Percentiles rank a stretch among this genome's conserved stretches.
Conservation (phyloP, 768 basidiomycete genomes). For the Leucosporidium creatinivorum region DNA sequence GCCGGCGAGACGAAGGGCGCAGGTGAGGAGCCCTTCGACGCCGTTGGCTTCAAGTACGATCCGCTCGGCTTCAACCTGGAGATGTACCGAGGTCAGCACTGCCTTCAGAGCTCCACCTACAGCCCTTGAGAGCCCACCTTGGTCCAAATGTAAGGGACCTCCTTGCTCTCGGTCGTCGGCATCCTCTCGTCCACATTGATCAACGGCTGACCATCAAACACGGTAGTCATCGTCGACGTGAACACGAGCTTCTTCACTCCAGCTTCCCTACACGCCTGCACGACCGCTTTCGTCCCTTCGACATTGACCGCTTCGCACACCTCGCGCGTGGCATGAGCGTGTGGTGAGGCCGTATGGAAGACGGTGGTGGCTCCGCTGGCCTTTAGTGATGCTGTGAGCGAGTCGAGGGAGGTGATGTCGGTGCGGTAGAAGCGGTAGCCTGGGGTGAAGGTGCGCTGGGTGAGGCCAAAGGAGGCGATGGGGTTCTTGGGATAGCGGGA, state of each 20-base stretch:
- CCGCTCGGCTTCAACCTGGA: slow-evolving; percentile 64
- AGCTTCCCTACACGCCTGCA: slow-evolving; percentile 64
- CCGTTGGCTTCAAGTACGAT: slow-evolving; percentile 80
- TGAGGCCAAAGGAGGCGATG: slow-evolving; percentile 83
- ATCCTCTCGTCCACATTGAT: slow-evolving; percentile 82
- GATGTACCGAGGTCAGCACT: background rate
- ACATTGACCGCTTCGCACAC: slow-evolving; percentile 90
- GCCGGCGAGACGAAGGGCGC: slow-evolving; percentile 80
- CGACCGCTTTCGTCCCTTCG: slow-evolving; percentile 74
- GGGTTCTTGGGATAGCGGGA: slow-evolving; percentile 57
- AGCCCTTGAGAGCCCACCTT: slow-evolving; percentile 46
- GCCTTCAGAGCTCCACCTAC: no score
- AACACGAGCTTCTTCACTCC: slow-evolving; percentile 82
- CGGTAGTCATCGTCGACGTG: slow-evolving; percentile 86
- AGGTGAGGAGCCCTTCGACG: slow-evolving; percentile 72
- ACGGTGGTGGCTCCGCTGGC: slow-evolving; percentile 76
- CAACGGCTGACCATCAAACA: slow-evolving; percentile 71
- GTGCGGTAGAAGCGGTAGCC: slow-evolving; percentile 56
- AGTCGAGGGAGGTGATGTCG: slow-evolving; percentile 70
- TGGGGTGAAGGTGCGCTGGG: slow-evolving; percentile 49
- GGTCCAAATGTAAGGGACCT: slow-evolving; percentile 86
- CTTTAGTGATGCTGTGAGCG: slow-evolving; percentile 63
- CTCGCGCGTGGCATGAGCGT: slow-evolving; percentile 49
- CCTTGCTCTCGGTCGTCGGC: slow-evolving; percentile 51
- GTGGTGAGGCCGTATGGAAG: slow-evolving; percentile 84